Conservation (phyloP, 441 rosid species). For the Corymbia citriodora region DNA sequence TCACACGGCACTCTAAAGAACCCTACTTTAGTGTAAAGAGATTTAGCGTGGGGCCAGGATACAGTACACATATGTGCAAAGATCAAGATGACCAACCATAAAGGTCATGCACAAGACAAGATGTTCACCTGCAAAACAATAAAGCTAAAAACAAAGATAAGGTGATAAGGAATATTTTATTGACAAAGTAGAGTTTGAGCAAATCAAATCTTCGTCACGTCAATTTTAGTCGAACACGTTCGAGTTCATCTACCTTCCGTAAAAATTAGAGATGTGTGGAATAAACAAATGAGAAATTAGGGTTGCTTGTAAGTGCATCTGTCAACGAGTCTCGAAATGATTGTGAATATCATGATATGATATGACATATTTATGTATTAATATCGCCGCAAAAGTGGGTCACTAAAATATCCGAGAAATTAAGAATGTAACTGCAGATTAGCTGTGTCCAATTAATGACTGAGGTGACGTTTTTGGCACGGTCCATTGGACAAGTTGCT, state of each 20-base stretch:
- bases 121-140: neutral
- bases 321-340: neutral
- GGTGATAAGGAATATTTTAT: neutral
- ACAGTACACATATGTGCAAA: neutral
- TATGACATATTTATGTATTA: neutral
- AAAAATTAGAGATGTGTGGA: neutral
- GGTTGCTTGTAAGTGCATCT: neutral
- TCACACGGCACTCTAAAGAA: neutral
- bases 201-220: neutral
- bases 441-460: neutral
- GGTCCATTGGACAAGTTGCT: neutral
- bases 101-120: neutral
- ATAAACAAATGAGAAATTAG: neutral
- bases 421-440: neutral
- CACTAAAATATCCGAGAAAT: neutral
- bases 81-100: neutral
- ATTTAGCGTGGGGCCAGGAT: neutral
- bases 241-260: neutral
- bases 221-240: neutral
- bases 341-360: accelerated
- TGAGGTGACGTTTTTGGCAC: neutral
- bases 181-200: neutral
- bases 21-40: neutral
- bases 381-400: neutral
- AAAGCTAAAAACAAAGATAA: neutral